These are phyloP conservation scores for Saccharomycopsis microspora DNA, from an alignment of 805 yeast genomes.

Conservation along the genomic window DNA sequence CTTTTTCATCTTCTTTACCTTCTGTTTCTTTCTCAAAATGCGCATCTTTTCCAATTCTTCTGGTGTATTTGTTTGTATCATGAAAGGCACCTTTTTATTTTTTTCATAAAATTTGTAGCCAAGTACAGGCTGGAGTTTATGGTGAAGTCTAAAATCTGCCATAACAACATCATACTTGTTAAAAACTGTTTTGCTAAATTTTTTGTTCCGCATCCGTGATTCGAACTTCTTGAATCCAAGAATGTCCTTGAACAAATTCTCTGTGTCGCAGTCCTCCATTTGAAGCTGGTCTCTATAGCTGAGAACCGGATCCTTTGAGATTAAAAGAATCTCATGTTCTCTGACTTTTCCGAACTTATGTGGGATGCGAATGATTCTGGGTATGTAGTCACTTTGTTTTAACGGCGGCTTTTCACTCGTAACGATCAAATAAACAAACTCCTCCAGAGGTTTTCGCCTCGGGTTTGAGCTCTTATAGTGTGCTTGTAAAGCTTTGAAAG, in stretches of 20 bases:
- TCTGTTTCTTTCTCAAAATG: too few species aligned
- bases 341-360: conserved; percentile 38
- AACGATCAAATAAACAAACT: conserved; percentile 30
- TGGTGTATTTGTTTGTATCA: conserved; percentile 42
- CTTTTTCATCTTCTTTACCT: neutral
- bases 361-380: conserved; percentile 49
- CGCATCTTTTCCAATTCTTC: conserved; percentile 4
- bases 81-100: conserved; percentile 55
- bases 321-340: conserved; percentile 41
- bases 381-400: conserved; percentile 35
- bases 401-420: conserved; percentile 36
- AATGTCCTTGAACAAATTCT: conserved; percentile 51
- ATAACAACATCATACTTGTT: conserved; percentile 57
- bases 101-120: conserved; percentile 53
- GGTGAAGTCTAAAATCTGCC: conserved; percentile 59
- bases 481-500: neutral
- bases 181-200: conserved; percentile 35
- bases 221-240: conserved; percentile 47
- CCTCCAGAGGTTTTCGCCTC: neutral
- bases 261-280: conserved; percentile 40
- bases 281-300: conserved; percentile 40
- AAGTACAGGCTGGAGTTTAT: conserved; percentile 43
- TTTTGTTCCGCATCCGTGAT: conserved; percentile 31
- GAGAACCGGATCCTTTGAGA: conserved; percentile 66
- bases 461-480: neutral